Evolutionary conservation across 2,329 filamentous ascomycete species (phyloP), one percentile per base, ranked within the genome.

Genomic region (Monosporascus ibericus): DNA sequence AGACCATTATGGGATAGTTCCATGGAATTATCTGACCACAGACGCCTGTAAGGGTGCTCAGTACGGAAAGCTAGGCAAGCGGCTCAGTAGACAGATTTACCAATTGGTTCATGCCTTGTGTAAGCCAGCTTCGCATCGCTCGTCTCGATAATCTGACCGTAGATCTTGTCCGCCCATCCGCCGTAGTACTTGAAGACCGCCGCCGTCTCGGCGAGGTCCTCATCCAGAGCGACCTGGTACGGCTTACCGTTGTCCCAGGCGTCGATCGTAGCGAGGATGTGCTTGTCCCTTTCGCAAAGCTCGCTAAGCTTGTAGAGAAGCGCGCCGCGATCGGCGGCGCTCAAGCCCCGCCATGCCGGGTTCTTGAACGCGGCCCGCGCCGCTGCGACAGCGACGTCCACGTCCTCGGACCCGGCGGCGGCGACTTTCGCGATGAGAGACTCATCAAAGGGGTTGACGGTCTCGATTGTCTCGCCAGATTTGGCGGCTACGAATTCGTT

Each of bases 231-330:
- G 11, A 85, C 83, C 2, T 70, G 68, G 68, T 87, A 90, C 1
- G 87, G 84, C 66, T 90, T 88, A 66, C 87, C 89, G 61, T 91
- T 92, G 64, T 94, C 89, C 88, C 88, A 92, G 0, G 90, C 88
- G 70, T 95, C 89, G 6, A 78, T 68, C 1, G 75, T 76, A 5
- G 75, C 74, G 5, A 78, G 63, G 0, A 62, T 50, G 36, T 75
- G 72, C 25, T 75, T 76, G 64, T 92, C 76, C 64, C 84, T 67
- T 57, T 88, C 84, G 22, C 91, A 74, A 22, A 94, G 73, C 48
- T 87, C 80, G 14, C 86, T 84, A 11, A 94, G 79, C 65, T 84
- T 88, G 66, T 78, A 78, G 75, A 94, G 79, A 49, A 92, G 68
- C 34, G 77, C 77, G 40, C 87, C 88, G 36, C 89, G 82, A 34